Evolutionary conservation across 2,329 filamentous ascomycete species (phyloP).

Genomic region (Arthrobotrys megalospora): DNA sequence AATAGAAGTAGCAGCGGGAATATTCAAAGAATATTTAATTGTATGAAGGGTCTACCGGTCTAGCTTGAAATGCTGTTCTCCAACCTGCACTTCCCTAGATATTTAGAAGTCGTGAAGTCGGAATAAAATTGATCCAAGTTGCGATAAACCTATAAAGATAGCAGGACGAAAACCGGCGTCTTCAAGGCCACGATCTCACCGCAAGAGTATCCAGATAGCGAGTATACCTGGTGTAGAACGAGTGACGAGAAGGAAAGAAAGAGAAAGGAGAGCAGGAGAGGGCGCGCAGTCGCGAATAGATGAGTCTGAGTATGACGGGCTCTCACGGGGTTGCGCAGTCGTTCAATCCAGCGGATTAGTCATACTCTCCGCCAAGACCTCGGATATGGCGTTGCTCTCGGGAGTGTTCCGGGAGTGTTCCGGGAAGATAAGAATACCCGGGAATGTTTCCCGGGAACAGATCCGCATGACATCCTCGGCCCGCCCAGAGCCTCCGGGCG

Average conservation of each 20-base stretch:
- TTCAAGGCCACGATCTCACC: too few relatives aligned
- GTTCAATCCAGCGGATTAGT: slow-evolving; percentile 39
- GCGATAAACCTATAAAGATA: too few relatives aligned
- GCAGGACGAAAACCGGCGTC: too few relatives aligned
- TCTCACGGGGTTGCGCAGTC: slow-evolving; percentile 42
- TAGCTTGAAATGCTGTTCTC: too few relatives aligned
- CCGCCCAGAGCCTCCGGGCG: neutral
- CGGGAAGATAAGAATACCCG: neutral
- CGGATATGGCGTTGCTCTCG: neutral
- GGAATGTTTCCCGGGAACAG: neutral
- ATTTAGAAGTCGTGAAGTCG: too few relatives aligned
- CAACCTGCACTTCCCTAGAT: too few relatives aligned
- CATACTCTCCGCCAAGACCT: slow-evolving; percentile 36
- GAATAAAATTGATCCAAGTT: too few relatives aligned
- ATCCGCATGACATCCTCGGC: too few relatives aligned
- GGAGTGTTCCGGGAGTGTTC: neutral
- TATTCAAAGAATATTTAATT: neutral
- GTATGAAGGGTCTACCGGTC: neutral
- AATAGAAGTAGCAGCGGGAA: neutral
- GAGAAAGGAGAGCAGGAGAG: slow-evolving; percentile 12
- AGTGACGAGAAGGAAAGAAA: slow-evolving; percentile 19
- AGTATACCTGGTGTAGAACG: neutral
- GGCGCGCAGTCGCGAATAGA: slow-evolving; percentile 29
- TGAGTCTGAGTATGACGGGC: slow-evolving; percentile 44
- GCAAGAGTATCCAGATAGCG: too few relatives aligned